phyloP scores from a whole-genome alignment of 306 rosid species.

The Glycine tomentella region DNA sequence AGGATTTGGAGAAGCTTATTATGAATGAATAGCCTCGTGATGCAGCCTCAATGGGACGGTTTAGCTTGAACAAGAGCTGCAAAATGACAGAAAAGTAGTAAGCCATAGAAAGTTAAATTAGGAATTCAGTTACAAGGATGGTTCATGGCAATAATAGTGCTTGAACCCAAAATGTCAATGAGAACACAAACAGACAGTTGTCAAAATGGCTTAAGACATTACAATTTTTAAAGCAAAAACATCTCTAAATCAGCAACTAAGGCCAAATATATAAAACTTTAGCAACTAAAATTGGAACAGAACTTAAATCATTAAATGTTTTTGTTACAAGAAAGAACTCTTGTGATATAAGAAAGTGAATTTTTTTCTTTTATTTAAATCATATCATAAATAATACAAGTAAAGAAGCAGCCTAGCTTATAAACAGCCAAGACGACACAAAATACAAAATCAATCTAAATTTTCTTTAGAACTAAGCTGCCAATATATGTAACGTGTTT shows the following conservation, averaged over 20 bases:
- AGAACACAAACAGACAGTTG: conserved; percentile 34
- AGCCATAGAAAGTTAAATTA: conserved; percentile 27
- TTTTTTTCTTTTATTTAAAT: neutral
- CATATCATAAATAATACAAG: conserved; percentile 30
- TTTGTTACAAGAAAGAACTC: conserved; percentile 19
- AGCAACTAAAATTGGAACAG: conserved; percentile 21
- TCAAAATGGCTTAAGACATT: neutral
- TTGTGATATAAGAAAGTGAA: neutral
- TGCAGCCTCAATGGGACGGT: conserved; percentile 89
- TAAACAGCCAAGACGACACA: conserved; percentile 40
- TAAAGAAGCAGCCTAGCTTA: conserved; percentile 34
- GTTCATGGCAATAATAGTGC: conserved; percentile 14
- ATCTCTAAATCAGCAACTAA: conserved; percentile 5
- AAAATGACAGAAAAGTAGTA: conserved; percentile 52
- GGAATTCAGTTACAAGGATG: conserved; percentile 28
- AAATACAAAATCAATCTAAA: conserved; percentile 23
- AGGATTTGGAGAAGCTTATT: conserved; percentile 88
- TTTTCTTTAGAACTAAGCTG: conserved; percentile 34
- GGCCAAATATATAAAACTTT: conserved; percentile 13
- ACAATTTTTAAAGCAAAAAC: conserved; percentile 12
- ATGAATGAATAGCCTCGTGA: conserved; percentile 93
- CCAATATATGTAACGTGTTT: conserved; percentile 32
- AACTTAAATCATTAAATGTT: conserved; percentile 9
- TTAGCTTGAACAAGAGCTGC: conserved; percentile 93
- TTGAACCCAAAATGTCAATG: conserved; percentile 40